phyloP scores from a whole-genome alignment of 495 filamentous ascomycete species.

The Penicillium ochrochloron region DNA sequence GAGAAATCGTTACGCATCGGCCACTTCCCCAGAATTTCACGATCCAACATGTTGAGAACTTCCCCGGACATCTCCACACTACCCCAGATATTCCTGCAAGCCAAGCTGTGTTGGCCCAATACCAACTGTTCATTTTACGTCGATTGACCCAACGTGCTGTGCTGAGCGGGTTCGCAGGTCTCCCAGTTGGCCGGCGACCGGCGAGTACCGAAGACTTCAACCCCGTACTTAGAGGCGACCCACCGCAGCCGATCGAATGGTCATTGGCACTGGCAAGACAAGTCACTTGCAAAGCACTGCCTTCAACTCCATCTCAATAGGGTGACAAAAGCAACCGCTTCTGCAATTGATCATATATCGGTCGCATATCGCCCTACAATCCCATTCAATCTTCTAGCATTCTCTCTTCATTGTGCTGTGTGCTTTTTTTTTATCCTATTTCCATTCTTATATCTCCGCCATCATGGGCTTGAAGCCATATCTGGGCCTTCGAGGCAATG shows the following conservation, averaged over 20 bases:
- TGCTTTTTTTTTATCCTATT: constrained; percentile 5
- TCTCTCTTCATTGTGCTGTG: constrained; percentile 5
- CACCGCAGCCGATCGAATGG: constrained; percentile 6
- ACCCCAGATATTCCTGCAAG: constrained; percentile 11
- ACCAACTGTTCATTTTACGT: neutral
- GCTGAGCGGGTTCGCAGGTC: neutral
- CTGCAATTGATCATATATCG: constrained; percentile 3
- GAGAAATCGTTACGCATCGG: neutral
- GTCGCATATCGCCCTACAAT: neutral
- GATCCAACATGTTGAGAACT: neutral
- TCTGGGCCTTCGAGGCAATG: constrained; percentile 42
- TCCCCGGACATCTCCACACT: constrained; percentile 10
- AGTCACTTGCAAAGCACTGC: neutral
- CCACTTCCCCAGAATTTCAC: constrained; percentile 9
- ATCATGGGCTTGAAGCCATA: constrained; percentile 34
- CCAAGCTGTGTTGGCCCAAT: constrained; percentile 4
- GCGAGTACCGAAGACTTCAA: constrained; percentile 9
- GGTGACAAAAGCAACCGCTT: neutral
- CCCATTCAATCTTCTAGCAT: neutral
- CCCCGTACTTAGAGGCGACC: constrained; percentile 12
- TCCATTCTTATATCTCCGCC: neutral
- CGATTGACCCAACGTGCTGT: neutral
- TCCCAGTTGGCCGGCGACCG: constrained; percentile 8
- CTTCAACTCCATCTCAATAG: neutral
- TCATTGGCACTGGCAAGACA: constrained; percentile 2